Evolutionary conservation across 768 basidiomycete species (phyloP).

Genomic region (Suillus sp.): DNA sequence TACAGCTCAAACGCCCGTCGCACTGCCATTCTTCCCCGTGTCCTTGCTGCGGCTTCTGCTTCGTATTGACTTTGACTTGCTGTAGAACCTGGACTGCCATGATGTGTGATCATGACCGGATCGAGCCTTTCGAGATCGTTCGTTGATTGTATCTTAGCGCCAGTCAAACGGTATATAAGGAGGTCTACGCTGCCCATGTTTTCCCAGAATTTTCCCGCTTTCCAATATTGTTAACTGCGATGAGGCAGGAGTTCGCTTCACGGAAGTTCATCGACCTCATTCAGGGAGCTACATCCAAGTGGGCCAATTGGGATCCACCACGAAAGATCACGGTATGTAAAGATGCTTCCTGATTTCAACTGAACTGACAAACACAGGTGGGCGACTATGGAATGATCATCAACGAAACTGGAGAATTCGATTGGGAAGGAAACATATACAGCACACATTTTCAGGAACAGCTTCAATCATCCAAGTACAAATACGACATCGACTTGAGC

Average conservation of each 20-base stretch:
- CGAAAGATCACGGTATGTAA: constrained; percentile 31
- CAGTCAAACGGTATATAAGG: not conserved
- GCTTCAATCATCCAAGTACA: not conserved
- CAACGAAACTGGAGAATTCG: constrained; percentile 24
- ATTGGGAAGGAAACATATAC: constrained; percentile 29
- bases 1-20: no score
- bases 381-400: constrained; percentile 30
- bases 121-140: no score
- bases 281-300: constrained; percentile 32
- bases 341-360: not conserved
- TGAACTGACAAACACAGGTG: constrained; percentile 19
- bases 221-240: not conserved
- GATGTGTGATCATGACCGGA: no score
- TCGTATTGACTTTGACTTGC: no score
- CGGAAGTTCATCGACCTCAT: constrained; percentile 41
- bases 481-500: not conserved
- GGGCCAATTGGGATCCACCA: constrained; percentile 43
- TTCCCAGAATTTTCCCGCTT: not conserved
- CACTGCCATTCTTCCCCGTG: no score
- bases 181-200: not conserved
- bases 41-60: no score
- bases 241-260: not conserved
- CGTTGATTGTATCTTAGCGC: not conserved
- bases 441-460: constrained; percentile 6
- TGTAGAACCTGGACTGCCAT: no score